Conservation (phyloP, 2,329 filamentous ascomycete species). For the Ceratocystis papillata region DNA sequence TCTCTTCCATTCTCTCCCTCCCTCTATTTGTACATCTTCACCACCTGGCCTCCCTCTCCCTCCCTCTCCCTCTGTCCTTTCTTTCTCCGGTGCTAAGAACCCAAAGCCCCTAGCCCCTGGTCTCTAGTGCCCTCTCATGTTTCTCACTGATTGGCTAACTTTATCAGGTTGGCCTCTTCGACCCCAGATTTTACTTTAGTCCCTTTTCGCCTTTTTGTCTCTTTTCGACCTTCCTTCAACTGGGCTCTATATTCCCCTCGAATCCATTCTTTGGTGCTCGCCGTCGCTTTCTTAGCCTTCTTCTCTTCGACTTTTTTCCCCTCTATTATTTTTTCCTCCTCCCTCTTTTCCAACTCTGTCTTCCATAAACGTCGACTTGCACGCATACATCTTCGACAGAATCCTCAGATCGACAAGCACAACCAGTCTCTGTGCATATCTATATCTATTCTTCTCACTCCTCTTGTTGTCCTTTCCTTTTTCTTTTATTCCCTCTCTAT, state of each 20-base stretch:
- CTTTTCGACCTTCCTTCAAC: not conserved
- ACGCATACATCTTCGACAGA: not conserved
- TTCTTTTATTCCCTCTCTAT: not conserved
- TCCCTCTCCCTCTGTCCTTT: not conserved
- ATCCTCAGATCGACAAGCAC: not conserved
- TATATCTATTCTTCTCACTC: not conserved
- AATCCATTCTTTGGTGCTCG: constrained; percentile 5
- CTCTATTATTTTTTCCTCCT: not conserved
- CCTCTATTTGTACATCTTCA: not conserved
- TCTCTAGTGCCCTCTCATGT: not conserved
- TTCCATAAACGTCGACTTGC: not conserved
- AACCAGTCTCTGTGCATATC: not conserved
- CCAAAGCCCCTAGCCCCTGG: not conserved
- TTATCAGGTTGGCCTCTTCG: not conserved
- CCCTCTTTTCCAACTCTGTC: not conserved
- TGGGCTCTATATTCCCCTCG: constrained; percentile 15
- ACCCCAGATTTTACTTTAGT: constrained; percentile 24
- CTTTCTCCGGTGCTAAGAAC: not conserved
- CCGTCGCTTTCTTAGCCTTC: not conserved
- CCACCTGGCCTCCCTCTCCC: no score
- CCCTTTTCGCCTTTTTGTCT: constrained; percentile 14
- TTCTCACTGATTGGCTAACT: not conserved
- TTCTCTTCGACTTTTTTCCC: not conserved
- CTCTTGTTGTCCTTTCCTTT: not conserved
- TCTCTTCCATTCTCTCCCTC: not conserved